Evolutionary conservation across 208 protist species (phyloP).

Genomic region (Trypanosomatidae sp.): DNA sequence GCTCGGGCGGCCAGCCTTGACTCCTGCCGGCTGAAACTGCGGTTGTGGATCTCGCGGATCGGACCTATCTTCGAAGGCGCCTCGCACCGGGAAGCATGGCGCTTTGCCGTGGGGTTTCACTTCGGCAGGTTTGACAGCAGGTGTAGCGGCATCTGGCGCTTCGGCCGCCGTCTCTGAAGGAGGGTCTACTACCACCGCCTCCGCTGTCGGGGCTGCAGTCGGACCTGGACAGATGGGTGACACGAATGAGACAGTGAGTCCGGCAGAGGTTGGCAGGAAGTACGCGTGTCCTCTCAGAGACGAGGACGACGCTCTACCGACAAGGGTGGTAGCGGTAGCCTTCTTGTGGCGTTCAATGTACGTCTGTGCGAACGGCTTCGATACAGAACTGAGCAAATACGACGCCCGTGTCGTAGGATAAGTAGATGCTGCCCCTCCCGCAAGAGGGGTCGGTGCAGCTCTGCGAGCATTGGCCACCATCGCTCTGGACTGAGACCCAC

Average conservation of each 20-base stretch:
- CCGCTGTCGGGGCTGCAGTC: background rate
- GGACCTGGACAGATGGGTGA: background rate
- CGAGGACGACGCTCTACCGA: background rate
- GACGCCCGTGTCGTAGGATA: background rate
- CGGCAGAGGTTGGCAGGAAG: too few relatives aligned
- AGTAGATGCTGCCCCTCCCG: background rate
- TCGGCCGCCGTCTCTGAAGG: background rate
- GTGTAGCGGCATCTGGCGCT: background rate
- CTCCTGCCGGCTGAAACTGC: background rate
- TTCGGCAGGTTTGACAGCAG: background rate
- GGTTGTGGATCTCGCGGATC: background rate
- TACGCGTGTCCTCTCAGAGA: background rate
- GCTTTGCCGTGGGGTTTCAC: background rate
- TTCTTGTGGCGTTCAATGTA: slow-evolving; percentile 7
- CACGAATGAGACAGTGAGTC: background rate
- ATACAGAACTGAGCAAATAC: background rate
- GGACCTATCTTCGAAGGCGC: background rate
- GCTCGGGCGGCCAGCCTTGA: background rate
- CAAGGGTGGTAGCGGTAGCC: background rate
- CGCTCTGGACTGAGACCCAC: background rate
- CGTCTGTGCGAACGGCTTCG: slow-evolving; percentile 10
- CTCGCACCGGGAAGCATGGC: background rate
- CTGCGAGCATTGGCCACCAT: background rate
- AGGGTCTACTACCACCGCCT: background rate
- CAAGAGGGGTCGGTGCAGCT: background rate